Conservation (phyloP, 108 stramenopile species). For the Nannochloropsis gaditana region DNA sequence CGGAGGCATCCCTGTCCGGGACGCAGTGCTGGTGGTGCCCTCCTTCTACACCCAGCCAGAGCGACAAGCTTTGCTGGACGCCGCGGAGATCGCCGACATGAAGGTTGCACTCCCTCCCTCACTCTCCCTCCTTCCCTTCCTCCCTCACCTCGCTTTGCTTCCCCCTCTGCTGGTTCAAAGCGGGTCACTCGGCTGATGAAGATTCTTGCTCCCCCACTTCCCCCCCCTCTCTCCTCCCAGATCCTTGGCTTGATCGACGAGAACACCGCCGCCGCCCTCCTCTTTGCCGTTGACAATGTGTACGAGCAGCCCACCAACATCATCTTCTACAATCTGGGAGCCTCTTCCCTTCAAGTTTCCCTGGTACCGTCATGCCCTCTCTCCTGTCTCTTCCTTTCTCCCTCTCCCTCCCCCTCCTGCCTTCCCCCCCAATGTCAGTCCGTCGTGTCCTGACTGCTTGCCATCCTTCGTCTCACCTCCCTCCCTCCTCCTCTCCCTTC, state of each 20-base stretch:
- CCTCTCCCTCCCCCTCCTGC: neutral
- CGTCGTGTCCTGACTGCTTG: neutral
- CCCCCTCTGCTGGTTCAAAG: neutral
- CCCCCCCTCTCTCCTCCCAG: neutral
- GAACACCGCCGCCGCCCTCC: constrained; percentile 92
- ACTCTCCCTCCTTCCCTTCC: constrained; percentile 13
- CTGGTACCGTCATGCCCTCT: neutral
- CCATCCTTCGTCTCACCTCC: neutral
- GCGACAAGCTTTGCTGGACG: constrained; percentile 80
- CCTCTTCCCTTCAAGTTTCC: constrained; percentile 72
- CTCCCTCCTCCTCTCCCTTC: neutral
- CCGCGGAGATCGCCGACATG: constrained; percentile 85
- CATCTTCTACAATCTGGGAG: constrained; percentile 98
- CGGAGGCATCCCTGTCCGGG: constrained; percentile 65
- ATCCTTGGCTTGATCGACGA: constrained; percentile 85
- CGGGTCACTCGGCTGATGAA: neutral
- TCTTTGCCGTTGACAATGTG: constrained; percentile 89
- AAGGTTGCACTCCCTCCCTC: constrained; percentile 59
- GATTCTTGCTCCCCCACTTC: neutral
- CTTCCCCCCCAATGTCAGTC: neutral
- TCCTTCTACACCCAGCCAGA: constrained; percentile 89
- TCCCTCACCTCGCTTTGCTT: neutral
- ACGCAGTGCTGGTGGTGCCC: constrained; percentile 92
- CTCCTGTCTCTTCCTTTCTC: neutral
- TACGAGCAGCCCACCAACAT: constrained; percentile 69